These are phyloP conservation scores for Pseudocercospora eumusae DNA, from an alignment of 2,329 filamentous ascomycete genomes.

Conservation along the genomic window DNA sequence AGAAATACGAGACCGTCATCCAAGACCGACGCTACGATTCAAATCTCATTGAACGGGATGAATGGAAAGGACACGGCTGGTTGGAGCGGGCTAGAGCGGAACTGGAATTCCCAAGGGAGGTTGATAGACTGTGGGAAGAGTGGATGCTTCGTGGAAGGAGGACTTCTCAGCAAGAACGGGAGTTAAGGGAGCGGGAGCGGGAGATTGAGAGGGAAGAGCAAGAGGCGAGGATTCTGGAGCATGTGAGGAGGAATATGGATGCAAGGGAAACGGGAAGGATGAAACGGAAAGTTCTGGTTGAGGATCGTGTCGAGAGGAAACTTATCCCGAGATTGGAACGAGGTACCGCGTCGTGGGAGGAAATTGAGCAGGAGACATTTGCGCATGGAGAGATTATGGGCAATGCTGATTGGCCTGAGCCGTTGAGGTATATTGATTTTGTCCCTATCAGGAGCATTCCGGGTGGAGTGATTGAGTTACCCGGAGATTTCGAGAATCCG, in stretches of 20 bases:
- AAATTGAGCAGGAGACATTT: neutral
- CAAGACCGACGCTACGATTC: neutral
- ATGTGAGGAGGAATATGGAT: neutral
- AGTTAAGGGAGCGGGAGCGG: neutral
- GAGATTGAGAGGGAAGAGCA: neutral
- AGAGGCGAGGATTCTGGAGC: neutral
- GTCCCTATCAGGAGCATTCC: neutral
- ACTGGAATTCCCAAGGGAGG: neutral
- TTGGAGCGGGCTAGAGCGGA: neutral
- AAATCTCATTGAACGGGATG: neutral
- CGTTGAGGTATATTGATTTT: neutral
- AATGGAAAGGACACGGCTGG: neutral
- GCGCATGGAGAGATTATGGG: neutral
- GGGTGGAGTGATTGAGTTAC: neutral
- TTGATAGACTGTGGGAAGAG: neutral
- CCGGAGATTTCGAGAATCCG: neutral
- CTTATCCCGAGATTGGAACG: neutral
- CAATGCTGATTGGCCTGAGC: neutral
- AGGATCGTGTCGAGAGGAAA: neutral
- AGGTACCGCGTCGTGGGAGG: neutral
- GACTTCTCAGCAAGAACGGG: neutral
- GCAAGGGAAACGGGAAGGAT: neutral
- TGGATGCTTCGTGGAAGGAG: neutral
- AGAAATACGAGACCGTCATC: neutral
- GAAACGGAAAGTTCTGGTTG: neutral